Evolutionary conservation across 1,139 yeast species (phyloP).

Genomic region (Scheffersomyces parashehatae): DNA sequence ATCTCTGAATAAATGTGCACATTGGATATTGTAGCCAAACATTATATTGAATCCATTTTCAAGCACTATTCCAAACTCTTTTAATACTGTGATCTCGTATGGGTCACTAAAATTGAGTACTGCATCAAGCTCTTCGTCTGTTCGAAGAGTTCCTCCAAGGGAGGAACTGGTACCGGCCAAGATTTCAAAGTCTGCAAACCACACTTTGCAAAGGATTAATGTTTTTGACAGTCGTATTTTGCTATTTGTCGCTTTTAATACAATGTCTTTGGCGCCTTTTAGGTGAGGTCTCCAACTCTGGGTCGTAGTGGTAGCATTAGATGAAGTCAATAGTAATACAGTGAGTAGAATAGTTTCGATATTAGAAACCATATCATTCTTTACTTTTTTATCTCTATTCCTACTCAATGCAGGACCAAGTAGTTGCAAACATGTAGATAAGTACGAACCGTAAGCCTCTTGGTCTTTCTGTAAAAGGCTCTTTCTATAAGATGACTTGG

Average conservation of each 20-base stretch:
- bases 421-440: conserved; percentile 60
- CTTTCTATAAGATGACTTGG: conserved; percentile 51
- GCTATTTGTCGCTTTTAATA: conserved; percentile 46
- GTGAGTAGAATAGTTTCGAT: conserved; percentile 70
- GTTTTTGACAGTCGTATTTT: conserved; percentile 32
- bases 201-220: conserved; percentile 62
- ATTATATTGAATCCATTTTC: conserved; percentile 60
- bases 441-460: conserved; percentile 61
- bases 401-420: conserved; percentile 46
- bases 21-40: conserved; percentile 59
- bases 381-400: conserved; percentile 26
- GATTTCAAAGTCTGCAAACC: conserved; percentile 70
- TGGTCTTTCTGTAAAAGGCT: conserved; percentile 55
- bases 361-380: conserved; percentile 42
- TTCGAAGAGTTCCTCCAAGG: conserved; percentile 64
- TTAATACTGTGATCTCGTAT: conserved; percentile 39
- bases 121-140: conserved; percentile 51
- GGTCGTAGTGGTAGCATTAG: conserved; percentile 62
- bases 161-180: conserved; percentile 67
- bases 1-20: conserved; percentile 53
- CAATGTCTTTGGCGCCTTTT: conserved; percentile 69
- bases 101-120: conserved; percentile 49
- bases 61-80: conserved; percentile 37
- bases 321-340: conserved; percentile 65
- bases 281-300: conserved; percentile 80